phyloP scores from a whole-genome alignment of 768 basidiomycete genomes.

The Termitomyces sp. region DNA sequence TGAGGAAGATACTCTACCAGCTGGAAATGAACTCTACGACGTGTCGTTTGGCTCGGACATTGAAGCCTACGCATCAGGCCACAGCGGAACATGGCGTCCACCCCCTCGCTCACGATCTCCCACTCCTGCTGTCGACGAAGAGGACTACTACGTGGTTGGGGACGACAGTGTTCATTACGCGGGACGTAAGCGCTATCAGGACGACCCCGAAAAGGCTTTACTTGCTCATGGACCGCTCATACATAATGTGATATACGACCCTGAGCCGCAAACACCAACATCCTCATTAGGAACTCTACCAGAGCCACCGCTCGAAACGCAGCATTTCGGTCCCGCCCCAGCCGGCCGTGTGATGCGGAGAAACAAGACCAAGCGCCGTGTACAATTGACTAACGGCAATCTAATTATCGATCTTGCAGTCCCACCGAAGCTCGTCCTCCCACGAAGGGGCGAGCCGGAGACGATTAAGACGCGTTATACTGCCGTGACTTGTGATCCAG shows the following conservation, averaged over 20 bases:
- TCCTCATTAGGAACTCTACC: slow-evolving; percentile 36
- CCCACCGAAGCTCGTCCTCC: slow-evolving; percentile 78
- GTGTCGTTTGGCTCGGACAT: slow-evolving; percentile 63
- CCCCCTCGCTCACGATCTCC: slow-evolving; percentile 68
- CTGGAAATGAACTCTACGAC: slow-evolving; percentile 26
- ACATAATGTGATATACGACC: slow-evolving; percentile 34
- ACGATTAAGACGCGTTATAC: slow-evolving; percentile 75
- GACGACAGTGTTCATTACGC: slow-evolving; percentile 55
- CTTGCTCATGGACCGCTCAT: slow-evolving; percentile 21
- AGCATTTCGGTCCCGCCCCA: slow-evolving; percentile 88
- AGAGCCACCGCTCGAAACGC: slow-evolving; percentile 57
- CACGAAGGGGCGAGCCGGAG: slow-evolving; percentile 65
- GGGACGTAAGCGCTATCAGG: slow-evolving; percentile 25
- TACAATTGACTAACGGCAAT: slow-evolving; percentile 84
- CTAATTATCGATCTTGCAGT: slow-evolving; percentile 81
- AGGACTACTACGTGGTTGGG: slow-evolving; percentile 59
- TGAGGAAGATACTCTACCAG: slow-evolving; percentile 26
- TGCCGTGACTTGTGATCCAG: slow-evolving; percentile 90
- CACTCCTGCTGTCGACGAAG: slow-evolving; percentile 69
- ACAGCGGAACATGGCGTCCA: slow-evolving; percentile 38
- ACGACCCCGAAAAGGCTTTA: slow-evolving; percentile 38
- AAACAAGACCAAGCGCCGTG: slow-evolving; percentile 71
- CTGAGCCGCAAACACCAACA: slow-evolving; percentile 36
- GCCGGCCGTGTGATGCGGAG: slow-evolving; percentile 71
- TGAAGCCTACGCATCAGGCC: slow-evolving; percentile 67